Conservation (phyloP, 2,329 filamentous ascomycete genomes). For the Aspergillus candidus region DNA sequence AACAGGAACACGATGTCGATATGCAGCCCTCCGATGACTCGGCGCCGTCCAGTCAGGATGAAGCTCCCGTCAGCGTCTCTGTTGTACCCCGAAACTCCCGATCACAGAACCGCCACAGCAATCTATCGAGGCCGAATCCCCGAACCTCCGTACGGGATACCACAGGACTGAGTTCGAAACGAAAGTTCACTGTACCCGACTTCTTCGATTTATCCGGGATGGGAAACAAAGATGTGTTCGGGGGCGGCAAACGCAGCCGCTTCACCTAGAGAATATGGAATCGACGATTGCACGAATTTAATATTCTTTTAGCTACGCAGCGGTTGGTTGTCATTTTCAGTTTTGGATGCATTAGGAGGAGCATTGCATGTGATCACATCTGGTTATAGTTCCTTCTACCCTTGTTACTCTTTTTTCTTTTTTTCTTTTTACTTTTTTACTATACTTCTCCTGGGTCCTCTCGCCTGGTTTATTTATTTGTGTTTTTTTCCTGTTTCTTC, state of each 20-base stretch:
- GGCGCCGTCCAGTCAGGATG: slow-evolving; percentile 24
- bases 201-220: slow-evolving; percentile 47
- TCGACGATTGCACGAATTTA: slow-evolving; percentile 29
- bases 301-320: slow-evolving; percentile 30
- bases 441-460: too few species aligned
- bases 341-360: slow-evolving; percentile 29
- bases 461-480: neutral
- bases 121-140: slow-evolving; percentile 30
- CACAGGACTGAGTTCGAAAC: slow-evolving; percentile 40
- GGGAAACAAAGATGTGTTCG: slow-evolving; percentile 39
- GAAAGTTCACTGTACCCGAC: slow-evolving; percentile 43
- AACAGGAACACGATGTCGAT: slow-evolving; percentile 36
- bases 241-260: slow-evolving; percentile 44
- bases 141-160: slow-evolving; percentile 36
- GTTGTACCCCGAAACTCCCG: slow-evolving; percentile 38
- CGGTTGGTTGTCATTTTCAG: slow-evolving; percentile 21
- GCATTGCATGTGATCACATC: slow-evolving; percentile 24
- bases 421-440: slow-evolving; percentile 1
- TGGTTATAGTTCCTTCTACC: slow-evolving; percentile 14
- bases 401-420: slow-evolving; percentile 8
- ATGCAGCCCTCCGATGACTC: slow-evolving; percentile 38
- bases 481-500: slow-evolving; percentile 7
- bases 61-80: slow-evolving; percentile 38
- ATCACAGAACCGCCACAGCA: slow-evolving; percentile 35
- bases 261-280: slow-evolving; percentile 33